Percentiles rank a stretch among this genome's conserved stretches.
Evolutionary conservation across 208 protist genomes (phyloP).

Genomic region (Leishmania martiniquensis): DNA sequence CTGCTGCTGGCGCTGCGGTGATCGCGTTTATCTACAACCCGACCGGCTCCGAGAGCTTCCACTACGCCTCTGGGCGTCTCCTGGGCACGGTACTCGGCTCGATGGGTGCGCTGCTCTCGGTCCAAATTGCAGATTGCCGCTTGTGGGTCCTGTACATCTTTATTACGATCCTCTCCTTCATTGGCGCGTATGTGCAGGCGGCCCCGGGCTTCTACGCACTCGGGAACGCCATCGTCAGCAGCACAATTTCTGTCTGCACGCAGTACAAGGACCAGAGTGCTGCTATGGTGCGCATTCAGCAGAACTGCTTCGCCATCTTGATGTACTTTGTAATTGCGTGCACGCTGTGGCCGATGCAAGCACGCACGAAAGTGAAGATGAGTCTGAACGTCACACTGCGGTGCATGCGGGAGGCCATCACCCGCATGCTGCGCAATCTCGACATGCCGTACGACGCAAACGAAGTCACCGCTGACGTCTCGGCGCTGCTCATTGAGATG

Average conservation of each 20-base stretch:
- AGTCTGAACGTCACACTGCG: constrained; percentile 83
- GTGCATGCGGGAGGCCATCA: constrained; percentile 79
- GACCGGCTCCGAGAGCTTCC: constrained; percentile 90
- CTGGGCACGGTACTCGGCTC: constrained; percentile 89
- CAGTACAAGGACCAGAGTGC: constrained; percentile 79
- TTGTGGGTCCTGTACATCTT: constrained; percentile 78
- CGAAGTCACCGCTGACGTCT: constrained; percentile 67
- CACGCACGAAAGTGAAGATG: constrained; percentile 75
- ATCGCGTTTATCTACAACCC: constrained; percentile 91
- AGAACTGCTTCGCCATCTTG: constrained; percentile 92
- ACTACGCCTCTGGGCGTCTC: constrained; percentile 85
- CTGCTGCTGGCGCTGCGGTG: constrained; percentile 83
- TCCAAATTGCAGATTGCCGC: constrained; percentile 66
- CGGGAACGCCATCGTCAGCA: constrained; percentile 89
- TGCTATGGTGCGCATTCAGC: constrained; percentile 91
- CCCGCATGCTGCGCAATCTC: constrained; percentile 82
- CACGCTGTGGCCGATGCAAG: constrained; percentile 87
- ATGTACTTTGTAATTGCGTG: constrained; percentile 89
- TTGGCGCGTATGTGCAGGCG: constrained; percentile 89
- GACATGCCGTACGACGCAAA: constrained; percentile 83
- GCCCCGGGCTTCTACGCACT: constrained; percentile 80
- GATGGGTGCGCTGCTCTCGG: constrained; percentile 61
- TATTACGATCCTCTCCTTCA: constrained; percentile 72
- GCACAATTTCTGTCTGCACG: constrained; percentile 86
- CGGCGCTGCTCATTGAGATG: constrained; percentile 77